A percentile compares a stretch with the other conserved stretches of the same genome.
These are phyloP conservation scores for Mycena chlorophos DNA, from an alignment of 768 basidiomycete genomes.

Conservation along the genomic window DNA sequence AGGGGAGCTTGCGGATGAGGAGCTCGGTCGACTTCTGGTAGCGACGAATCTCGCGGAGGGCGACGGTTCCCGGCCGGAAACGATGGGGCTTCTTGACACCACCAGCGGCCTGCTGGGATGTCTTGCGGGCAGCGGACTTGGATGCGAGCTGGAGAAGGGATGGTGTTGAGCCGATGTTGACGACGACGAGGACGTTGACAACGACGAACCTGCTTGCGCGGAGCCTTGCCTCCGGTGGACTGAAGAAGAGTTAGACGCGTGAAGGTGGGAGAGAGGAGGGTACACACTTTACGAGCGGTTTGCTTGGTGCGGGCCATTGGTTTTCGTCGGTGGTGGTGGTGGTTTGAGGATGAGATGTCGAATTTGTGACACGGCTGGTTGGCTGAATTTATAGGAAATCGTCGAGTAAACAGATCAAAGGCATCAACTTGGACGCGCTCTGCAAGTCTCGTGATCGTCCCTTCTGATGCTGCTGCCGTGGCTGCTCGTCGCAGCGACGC, in stretches of 20 bases:
- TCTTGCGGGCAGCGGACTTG: slow-evolving; percentile 22
- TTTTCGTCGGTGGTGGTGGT: slow-evolving; percentile 5
- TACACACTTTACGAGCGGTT: slow-evolving; percentile 21
- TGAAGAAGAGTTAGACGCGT: neutral
- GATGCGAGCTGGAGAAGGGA: slow-evolving; percentile 14
- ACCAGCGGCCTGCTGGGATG: slow-evolving; percentile 33
- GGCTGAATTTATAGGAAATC: neutral
- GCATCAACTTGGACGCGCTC: too few species aligned
- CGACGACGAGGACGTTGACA: slow-evolving; percentile 2
- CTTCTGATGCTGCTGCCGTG: slow-evolving; percentile 49
- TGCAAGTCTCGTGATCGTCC: too few species aligned
- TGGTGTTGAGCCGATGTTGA: neutral
- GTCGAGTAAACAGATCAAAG: neutral
- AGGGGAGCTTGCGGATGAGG: slow-evolving; percentile 24
- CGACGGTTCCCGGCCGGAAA: slow-evolving; percentile 25
- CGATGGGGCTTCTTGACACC: slow-evolving; percentile 44
- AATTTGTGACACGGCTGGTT: neutral
- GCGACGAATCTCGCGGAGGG: slow-evolving; percentile 23
- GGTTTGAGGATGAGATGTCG: neutral
- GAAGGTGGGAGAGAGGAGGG: neutral
- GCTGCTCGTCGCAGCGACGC: slow-evolving; percentile 46
- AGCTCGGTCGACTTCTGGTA: slow-evolving; percentile 25
- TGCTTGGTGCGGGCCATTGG: slow-evolving; percentile 25
- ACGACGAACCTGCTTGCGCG: slow-evolving; percentile 36
- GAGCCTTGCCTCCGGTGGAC: slow-evolving; percentile 36